phyloP scores from a whole-genome alignment of 768 basidiomycete species.

The Panellus pusillus region DNA sequence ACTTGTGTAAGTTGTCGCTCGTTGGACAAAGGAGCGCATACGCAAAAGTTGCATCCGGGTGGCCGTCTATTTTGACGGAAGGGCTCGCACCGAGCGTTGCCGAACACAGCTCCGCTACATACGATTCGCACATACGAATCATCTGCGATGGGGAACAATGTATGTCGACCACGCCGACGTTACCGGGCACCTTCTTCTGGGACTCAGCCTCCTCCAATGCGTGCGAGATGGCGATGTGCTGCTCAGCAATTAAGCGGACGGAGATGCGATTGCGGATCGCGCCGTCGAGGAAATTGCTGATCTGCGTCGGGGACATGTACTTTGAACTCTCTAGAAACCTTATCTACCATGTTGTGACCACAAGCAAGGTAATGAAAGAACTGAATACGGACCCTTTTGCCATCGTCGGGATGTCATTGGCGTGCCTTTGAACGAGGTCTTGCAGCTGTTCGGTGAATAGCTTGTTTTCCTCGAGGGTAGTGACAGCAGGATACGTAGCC shows the following conservation, averaged over 20 bases:
- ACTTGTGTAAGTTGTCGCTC: slow-evolving; percentile 2
- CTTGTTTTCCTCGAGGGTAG: slow-evolving; percentile 66
- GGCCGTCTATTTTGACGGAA: slow-evolving; percentile 67
- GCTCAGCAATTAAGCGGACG: slow-evolving; percentile 85
- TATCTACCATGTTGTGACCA: background rate
- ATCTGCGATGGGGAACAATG: slow-evolving; percentile 69
- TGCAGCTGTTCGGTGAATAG: slow-evolving; percentile 68
- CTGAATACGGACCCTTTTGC: slow-evolving; percentile 69
- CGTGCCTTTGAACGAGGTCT: slow-evolving; percentile 70
- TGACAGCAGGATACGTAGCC: slow-evolving; percentile 55
- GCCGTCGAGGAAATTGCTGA: slow-evolving; percentile 77
- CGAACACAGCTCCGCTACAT: slow-evolving; percentile 81
- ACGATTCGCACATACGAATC: slow-evolving; percentile 80
- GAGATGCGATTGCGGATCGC: slow-evolving; percentile 87
- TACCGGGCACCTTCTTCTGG: slow-evolving; percentile 35
- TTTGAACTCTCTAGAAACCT: slow-evolving; percentile 86
- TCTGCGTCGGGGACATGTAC: slow-evolving; percentile 81
- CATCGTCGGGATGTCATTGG: slow-evolving; percentile 88
- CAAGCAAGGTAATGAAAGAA: slow-evolving; percentile 4
- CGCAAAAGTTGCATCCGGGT: slow-evolving; percentile 73
- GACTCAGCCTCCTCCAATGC: slow-evolving; percentile 43
- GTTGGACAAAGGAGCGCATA: slow-evolving; percentile 38
- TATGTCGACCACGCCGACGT: slow-evolving; percentile 75
- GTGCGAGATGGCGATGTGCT: slow-evolving; percentile 83
- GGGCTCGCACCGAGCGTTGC: slow-evolving; percentile 79